Evolutionary conservation across 352 stramenopile species (phyloP).

Genomic region (Globisporangium cylindrosporum): DNA sequence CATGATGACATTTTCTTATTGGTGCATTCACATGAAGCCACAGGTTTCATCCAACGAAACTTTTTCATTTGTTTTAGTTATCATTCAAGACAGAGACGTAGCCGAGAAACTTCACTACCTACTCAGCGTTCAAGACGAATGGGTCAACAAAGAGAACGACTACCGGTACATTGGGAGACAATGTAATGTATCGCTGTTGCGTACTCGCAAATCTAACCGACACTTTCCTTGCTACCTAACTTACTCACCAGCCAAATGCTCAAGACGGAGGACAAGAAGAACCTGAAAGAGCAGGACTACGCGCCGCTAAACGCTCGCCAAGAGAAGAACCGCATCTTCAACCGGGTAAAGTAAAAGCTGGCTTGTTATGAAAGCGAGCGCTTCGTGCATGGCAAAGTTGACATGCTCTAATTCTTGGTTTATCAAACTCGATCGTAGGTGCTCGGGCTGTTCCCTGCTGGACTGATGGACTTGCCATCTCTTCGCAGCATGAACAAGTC

Average conservation of each 20-base stretch:
- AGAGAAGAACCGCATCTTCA: slow-evolving; percentile 85
- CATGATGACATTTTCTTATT: neutral
- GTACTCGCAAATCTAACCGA: neutral
- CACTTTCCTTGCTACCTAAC: neutral
- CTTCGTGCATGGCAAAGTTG: neutral
- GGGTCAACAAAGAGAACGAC: slow-evolving; percentile 85
- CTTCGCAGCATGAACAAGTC: slow-evolving; percentile 68
- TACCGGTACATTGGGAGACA: slow-evolving; percentile 43
- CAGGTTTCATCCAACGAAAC: neutral
- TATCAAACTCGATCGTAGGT: slow-evolving; percentile 26
- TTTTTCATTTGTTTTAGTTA: slow-evolving; percentile 26
- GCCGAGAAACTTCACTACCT: slow-evolving; percentile 47
- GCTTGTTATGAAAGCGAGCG: neutral
- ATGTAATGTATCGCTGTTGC: neutral
- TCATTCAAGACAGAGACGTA: slow-evolving; percentile 56
- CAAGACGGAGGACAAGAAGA: slow-evolving; percentile 88
- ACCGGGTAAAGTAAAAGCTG: slow-evolving; percentile 35
- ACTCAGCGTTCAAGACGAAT: slow-evolving; percentile 65
- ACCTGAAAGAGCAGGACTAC: slow-evolving; percentile 75
- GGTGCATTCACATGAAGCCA: neutral
- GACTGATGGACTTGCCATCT: slow-evolving; percentile 63
- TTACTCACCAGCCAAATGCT: slow-evolving; percentile 68
- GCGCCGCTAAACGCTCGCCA: slow-evolving; percentile 70
- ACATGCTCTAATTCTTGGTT: neutral
- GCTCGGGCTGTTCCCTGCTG: slow-evolving; percentile 52